Conservation (phyloP, 371 early-diverging fungal species). For the Rhizopus stolonifer region DNA sequence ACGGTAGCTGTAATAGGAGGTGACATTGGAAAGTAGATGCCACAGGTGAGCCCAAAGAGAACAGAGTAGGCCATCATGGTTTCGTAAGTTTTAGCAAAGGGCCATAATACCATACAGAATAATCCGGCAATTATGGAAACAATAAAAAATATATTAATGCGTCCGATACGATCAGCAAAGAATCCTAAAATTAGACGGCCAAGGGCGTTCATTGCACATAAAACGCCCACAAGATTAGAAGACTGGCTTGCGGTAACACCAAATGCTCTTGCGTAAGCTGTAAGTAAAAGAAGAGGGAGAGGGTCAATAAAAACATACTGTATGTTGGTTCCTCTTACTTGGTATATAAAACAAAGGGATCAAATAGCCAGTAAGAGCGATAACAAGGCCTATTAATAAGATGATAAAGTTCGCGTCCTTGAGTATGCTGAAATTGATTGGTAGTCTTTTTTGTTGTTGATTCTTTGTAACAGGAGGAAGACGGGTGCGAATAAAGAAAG, state of each 20-base stretch:
- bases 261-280: conserved; percentile 4
- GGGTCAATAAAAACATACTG: background rate
- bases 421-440: too few relatives aligned
- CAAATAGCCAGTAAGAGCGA: conserved; percentile 8
- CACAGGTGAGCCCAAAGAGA: conserved; percentile 44
- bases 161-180: conserved; percentile 39
- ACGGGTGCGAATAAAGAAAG: conserved; percentile 34
- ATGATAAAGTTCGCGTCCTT: conserved; percentile 1
- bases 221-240: conserved; percentile 12
- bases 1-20: conserved; percentile 56
- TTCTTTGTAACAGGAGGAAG: conserved; percentile 20
- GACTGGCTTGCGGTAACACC: conserved; percentile 25
- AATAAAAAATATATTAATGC: conserved; percentile 51
- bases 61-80: conserved; percentile 48
- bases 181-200: conserved; percentile 41
- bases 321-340: background rate
- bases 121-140: conserved; percentile 29
- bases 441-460: conserved; percentile 13
- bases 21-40: conserved; percentile 37
- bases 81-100: conserved; percentile 49
- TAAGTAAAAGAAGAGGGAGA: conserved; percentile 15
- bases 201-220: conserved; percentile 49
- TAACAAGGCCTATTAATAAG: conserved; percentile 3
- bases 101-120: conserved; percentile 53
- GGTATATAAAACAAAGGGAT: conserved; percentile 18